Evolutionary conservation across 495 filamentous ascomycete genomes (phyloP).

Genomic region (Parachaetomium inaequale): DNA sequence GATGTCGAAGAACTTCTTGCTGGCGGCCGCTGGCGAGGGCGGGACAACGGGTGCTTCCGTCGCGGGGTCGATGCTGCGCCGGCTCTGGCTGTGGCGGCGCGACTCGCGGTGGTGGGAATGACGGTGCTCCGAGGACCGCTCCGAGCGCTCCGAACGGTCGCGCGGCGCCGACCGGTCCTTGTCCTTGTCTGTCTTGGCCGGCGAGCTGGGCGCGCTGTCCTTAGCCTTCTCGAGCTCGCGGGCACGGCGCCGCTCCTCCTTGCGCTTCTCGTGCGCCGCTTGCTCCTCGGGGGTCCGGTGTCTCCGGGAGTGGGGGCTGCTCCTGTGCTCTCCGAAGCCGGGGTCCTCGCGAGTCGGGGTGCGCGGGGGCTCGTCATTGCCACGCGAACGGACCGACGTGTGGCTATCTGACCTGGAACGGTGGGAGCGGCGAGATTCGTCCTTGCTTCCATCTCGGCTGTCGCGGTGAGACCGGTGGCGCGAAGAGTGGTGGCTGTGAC

Average conservation of each 20-base stretch:
- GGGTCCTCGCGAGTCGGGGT: conserved; percentile 35
- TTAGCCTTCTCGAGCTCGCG: conserved; percentile 29
- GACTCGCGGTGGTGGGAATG: conserved; percentile 29
- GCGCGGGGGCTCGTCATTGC: conserved; percentile 32
- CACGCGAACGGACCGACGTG: conserved; percentile 27
- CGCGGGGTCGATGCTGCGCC: conserved; percentile 33
- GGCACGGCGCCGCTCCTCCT: conserved; percentile 36
- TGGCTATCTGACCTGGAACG: conserved; percentile 36
- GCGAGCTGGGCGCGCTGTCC: conserved; percentile 21
- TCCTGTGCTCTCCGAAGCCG: conserved; percentile 33
- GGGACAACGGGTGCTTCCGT: conserved; percentile 6
- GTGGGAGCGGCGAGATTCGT: conserved; percentile 33
- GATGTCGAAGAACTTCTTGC: conserved; percentile 42
- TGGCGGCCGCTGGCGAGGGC: conserved; percentile 27
- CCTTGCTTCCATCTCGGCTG: conserved; percentile 35
- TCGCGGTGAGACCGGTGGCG: conserved; percentile 33
- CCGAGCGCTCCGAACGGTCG: conserved; percentile 24
- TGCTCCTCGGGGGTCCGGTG: conserved; percentile 45
- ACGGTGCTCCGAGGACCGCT: conserved; percentile 26
- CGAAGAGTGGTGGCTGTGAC: conserved; percentile 37
- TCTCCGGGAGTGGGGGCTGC: conserved; percentile 29
- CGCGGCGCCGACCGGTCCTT: conserved; percentile 19
- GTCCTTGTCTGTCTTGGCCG: conserved; percentile 18
- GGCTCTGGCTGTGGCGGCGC: conserved; percentile 39
- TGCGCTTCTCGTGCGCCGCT: conserved; percentile 36